Evolutionary conservation across 2,329 filamentous ascomycete species (phyloP).

Genomic region (Sclerotiophoma versabilis): DNA sequence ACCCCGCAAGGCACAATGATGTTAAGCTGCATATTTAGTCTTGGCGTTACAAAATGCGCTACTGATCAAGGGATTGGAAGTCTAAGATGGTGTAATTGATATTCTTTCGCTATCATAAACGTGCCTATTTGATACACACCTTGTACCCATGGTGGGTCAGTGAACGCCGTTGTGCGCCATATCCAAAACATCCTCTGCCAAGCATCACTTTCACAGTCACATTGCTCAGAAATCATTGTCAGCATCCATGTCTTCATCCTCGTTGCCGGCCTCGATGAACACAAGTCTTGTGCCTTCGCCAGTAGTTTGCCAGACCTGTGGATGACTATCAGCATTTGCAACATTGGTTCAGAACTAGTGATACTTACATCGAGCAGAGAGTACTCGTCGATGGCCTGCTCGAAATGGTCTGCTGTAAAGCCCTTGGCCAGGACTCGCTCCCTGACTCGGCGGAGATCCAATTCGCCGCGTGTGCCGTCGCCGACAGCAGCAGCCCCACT

Average conservation of each 20-base stretch:
- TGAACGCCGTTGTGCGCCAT: slow-evolving; percentile 39
- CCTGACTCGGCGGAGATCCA: slow-evolving; percentile 87
- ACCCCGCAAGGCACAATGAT: slow-evolving; percentile 13
- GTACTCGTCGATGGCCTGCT: slow-evolving; percentile 87
- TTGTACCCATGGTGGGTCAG: not conserved
- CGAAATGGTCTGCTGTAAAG: slow-evolving; percentile 93
- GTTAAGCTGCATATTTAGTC: slow-evolving; percentile 10
- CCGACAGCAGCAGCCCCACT: slow-evolving; percentile 81
- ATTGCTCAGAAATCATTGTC: slow-evolving; percentile 43
- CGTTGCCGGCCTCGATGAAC: slow-evolving; percentile 61
- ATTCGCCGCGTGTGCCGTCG: slow-evolving; percentile 73
- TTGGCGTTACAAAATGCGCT: not conserved
- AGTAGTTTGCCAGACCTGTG: slow-evolving; percentile 63
- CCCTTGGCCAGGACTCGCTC: slow-evolving; percentile 95
- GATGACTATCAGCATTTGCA: slow-evolving; percentile 38
- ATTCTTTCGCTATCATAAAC: not conserved
- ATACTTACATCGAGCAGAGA: slow-evolving; percentile 81
- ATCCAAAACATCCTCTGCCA: slow-evolving; percentile 25
- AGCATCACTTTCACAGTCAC: slow-evolving; percentile 14
- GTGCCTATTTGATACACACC: not conserved
- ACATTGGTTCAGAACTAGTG: not conserved
- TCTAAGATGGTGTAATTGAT: slow-evolving; percentile 1
- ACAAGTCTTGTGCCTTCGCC: slow-evolving; percentile 61
- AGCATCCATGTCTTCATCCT: slow-evolving; percentile 52
- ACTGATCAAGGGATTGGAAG: not conserved